Evolutionary conservation across 768 basidiomycete genomes (phyloP), one percentile per base, ranked within the genome.

Genomic region (Lactarius evosmus): DNA sequence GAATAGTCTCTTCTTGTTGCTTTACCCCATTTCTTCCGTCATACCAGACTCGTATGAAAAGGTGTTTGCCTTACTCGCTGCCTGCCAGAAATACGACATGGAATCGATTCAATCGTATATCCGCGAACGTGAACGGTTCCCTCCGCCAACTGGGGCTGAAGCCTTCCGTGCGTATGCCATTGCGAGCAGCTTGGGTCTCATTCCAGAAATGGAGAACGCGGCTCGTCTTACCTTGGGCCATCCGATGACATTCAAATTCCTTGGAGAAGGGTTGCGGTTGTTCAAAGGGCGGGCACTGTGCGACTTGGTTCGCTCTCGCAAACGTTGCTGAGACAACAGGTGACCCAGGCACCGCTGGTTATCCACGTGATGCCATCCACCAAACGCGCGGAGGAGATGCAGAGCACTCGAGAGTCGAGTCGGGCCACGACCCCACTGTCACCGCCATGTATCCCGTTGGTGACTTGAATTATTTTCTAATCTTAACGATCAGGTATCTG

Each of bases 151-250:
- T 57, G 38, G 29, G 56, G 8, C 17, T 4, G 19, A 64, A 44
- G 57, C 62, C 1, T 61, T 64, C 36, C 63, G 66, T 7, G 57
- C 68, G 0, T 70, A 66, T 66, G 62, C 60, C 50, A 52, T 65
- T 27, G 67, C 65, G 4, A 65, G 58, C 32, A 36, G 50, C 11
- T 14, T 54, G 30, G 56, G 58, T 17, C 50, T 60, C 3, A 11
- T 12, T 38, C 49, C 50, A 38, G 58, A 60, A 49, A n/a, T 50
- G 33, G 36, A 36, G 19, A 25, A 36, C 4, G 25, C 49, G 7
- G 27, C 58, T 14, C 33, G 50, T 34, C 58, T 60, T 8, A 60
- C 58, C 5, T 2, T 60, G 50, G 49, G 36, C 8, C 14, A 27
- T 14, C 58, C 63, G 14, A 44, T 58, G 57, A 36, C 63, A 25